Conservation (phyloP, 768 basidiomycete genomes). For the Tricholoma saponaceum region DNA sequence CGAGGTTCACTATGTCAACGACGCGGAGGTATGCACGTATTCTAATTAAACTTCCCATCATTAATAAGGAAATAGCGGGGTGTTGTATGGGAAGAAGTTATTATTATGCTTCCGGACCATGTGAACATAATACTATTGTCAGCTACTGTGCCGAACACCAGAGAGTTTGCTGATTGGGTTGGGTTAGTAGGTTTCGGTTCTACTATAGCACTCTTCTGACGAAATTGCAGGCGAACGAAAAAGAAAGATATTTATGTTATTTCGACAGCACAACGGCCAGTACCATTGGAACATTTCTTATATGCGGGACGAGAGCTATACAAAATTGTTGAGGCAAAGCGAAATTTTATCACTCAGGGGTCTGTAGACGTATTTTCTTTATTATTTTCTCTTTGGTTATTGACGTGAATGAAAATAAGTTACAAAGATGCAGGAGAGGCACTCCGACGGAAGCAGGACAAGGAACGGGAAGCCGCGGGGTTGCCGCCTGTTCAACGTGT, state of each 20-base stretch:
- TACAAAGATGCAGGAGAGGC: conserved; percentile 91
- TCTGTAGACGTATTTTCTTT: conserved; percentile 22
- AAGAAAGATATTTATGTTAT: conserved; percentile 99
- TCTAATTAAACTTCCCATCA: not conserved
- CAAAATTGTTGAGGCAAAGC: conserved; percentile 86
- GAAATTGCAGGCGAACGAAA: conserved; percentile 77
- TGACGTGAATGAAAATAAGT: conserved; percentile 32
- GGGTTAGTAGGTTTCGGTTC: conserved; percentile 55
- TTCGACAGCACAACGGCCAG: conserved; percentile 92
- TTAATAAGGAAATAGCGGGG: conserved; percentile 60
- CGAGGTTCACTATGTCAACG: conserved; percentile 99
- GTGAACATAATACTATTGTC: conserved; percentile 96
- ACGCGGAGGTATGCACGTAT: conserved; percentile 73
- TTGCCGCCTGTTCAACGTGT: conserved; percentile 79
- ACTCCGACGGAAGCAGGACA: conserved; percentile 91
- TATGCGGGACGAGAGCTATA: conserved; percentile 92
- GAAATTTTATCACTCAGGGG: conserved; percentile 74
- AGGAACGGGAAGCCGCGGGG: conserved; percentile 94
- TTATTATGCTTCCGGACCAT: conserved; percentile 99
- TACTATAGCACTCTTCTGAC: conserved; percentile 5
- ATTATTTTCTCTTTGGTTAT: not conserved
- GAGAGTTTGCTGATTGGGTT: conserved; percentile 99
- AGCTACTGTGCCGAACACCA: conserved; percentile 96
- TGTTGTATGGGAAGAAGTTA: conserved; percentile 99
- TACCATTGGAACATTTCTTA: conserved; percentile 94